A percentile compares a stretch with the other conserved stretches of the same genome.
phyloP scores from a whole-genome alignment of 768 basidiomycete genomes.

The Kwoniella dejecticola region DNA sequence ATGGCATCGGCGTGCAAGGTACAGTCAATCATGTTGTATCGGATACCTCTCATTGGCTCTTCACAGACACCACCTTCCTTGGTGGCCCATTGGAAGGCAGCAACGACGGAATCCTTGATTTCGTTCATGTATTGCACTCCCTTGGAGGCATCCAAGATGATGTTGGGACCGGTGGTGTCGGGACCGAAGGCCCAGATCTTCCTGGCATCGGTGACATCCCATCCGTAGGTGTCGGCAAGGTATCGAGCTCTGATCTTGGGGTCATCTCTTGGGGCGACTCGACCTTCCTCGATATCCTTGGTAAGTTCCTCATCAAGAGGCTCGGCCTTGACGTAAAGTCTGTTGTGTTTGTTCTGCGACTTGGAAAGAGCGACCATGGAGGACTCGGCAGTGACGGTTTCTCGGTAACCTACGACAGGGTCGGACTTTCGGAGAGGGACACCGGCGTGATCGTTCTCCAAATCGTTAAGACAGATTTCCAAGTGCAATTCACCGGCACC shows the following conservation, averaged over 20 bases:
- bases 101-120: slow-evolving; percentile 99
- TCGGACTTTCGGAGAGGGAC: slow-evolving; percentile 98
- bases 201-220: slow-evolving; percentile 99
- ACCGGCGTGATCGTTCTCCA: slow-evolving; percentile 99
- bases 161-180: slow-evolving; percentile 93
- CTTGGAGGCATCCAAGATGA: slow-evolving; percentile 97
- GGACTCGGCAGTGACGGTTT: slow-evolving; percentile 95
- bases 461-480: slow-evolving; percentile 99
- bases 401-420: slow-evolving; percentile 90
- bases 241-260: slow-evolving; percentile 93
- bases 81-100: slow-evolving; percentile 99
- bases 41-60: slow-evolving; percentile 98
- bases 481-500: slow-evolving; percentile 99
- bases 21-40: slow-evolving; percentile 93
- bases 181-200: slow-evolving; percentile 99
- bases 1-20: slow-evolving; percentile 98
- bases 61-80: slow-evolving; percentile 97
- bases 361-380: slow-evolving; percentile 95
- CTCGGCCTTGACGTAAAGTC: slow-evolving; percentile 88
- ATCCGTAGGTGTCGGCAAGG: slow-evolving; percentile 92
- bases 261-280: slow-evolving; percentile 88
- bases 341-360: slow-evolving; percentile 99
- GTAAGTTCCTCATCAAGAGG: slow-evolving; percentile 94
- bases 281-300: slow-evolving; percentile 85
- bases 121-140: slow-evolving; percentile 99